These are phyloP conservation scores for Myxozyma kluyveri DNA, from an alignment of 805 yeast species.

Conservation along the genomic window DNA sequence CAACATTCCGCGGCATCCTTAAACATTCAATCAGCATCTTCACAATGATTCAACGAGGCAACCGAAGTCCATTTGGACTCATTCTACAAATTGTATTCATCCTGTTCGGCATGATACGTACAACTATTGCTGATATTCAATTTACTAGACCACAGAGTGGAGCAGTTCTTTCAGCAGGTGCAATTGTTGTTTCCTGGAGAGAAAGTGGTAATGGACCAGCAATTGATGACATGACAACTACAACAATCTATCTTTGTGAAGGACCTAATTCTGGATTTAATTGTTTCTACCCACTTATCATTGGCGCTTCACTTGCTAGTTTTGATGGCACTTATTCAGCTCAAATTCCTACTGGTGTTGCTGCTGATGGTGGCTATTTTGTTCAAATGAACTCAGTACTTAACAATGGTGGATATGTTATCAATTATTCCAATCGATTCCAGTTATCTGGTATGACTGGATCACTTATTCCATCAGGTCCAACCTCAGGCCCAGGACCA, in stretches of 20 bases:
- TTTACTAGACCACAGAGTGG: constrained; percentile 47
- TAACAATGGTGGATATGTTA: constrained; percentile 48
- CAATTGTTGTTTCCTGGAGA: constrained; percentile 51
- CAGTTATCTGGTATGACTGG: constrained; percentile 72
- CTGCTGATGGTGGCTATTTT: constrained; percentile 66
- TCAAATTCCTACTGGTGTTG: constrained; percentile 41
- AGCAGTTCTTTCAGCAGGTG: constrained; percentile 41
- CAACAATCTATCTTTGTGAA: constrained; percentile 61
- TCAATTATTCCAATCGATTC: constrained; percentile 69
- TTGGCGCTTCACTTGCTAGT: constrained; percentile 36
- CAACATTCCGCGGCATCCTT: no score
- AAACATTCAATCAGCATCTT: no score
- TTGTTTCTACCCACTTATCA: constrained; percentile 40
- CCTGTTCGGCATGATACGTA: not conserved
- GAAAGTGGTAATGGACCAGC: constrained; percentile 53
- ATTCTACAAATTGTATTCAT: not conserved
- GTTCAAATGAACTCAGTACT: constrained; percentile 62
- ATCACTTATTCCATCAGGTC: constrained; percentile 41
- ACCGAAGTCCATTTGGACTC: no score
- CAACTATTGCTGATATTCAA: constrained; percentile 50
- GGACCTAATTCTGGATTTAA: constrained; percentile 56
- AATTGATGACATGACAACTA: constrained; percentile 45
- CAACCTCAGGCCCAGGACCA: constrained; percentile 46
- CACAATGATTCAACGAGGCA: no score
- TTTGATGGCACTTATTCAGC: constrained; percentile 41